A percentile compares a stretch with the other conserved stretches of the same genome.
phyloP scores from a whole-genome alignment of 495 filamentous ascomycete genomes.

The Neurospora sp. region DNA sequence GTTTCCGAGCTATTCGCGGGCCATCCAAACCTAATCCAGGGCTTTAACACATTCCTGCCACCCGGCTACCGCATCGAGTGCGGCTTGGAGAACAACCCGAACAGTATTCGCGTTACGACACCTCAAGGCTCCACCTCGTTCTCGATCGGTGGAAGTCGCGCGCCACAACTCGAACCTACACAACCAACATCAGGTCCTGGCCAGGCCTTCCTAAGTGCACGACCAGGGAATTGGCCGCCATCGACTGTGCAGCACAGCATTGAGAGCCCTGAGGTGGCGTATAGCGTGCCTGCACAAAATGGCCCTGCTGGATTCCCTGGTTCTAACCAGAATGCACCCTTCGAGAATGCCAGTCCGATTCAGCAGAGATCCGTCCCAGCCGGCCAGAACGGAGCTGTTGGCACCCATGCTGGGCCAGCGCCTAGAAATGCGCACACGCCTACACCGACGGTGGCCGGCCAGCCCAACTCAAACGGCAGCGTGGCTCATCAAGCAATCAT shows the following conservation, averaged over 20 bases:
- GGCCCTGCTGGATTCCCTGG: slow-evolving; percentile 35
- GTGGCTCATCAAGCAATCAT: slow-evolving; percentile 43
- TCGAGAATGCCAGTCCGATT: slow-evolving; percentile 49
- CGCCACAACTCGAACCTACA: slow-evolving; percentile 30
- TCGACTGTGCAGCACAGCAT: slow-evolving; percentile 44
- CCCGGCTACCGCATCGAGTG: slow-evolving; percentile 98
- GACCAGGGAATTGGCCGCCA: slow-evolving; percentile 37
- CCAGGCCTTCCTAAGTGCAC: slow-evolving; percentile 31
- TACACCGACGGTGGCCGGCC: slow-evolving; percentile 31
- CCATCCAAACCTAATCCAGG: slow-evolving; percentile 92
- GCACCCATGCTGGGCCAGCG: slow-evolving; percentile 24
- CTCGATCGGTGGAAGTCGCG: slow-evolving; percentile 39
- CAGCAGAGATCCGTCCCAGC: slow-evolving; percentile 77
- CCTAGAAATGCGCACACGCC: slow-evolving; percentile 42
- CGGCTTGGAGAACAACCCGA: slow-evolving; percentile 80
- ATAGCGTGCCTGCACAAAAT: slow-evolving; percentile 39
- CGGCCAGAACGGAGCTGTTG: slow-evolving; percentile 48
- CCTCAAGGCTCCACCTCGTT: slow-evolving; percentile 67
- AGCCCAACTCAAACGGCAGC: slow-evolving; percentile 29
- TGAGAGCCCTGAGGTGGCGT: slow-evolving; percentile 44
- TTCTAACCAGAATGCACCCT: slow-evolving; percentile 32
- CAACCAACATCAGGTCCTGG: slow-evolving; percentile 20
- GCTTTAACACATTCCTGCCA: slow-evolving; percentile 97
- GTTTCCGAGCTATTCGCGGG: slow-evolving; percentile 96
- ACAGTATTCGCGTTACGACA: slow-evolving; percentile 93